Conservation (phyloP, 2,329 filamentous ascomycete genomes). For the Zelopaecilomyces penicillatus region DNA sequence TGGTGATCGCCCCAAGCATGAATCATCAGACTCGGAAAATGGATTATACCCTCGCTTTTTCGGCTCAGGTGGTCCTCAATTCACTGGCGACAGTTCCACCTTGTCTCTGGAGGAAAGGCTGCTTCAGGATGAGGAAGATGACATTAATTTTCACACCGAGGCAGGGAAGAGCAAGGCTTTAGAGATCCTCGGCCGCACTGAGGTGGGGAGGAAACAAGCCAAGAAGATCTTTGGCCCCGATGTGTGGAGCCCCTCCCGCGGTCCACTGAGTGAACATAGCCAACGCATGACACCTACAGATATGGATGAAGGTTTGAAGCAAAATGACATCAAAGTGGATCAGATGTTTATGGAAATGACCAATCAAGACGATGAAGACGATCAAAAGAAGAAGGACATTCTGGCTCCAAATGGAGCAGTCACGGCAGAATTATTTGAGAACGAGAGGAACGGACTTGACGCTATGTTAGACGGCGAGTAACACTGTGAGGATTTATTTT, state of each 20-base stretch:
- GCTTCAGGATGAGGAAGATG: conserved; percentile 38
- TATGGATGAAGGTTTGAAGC: conserved; percentile 23
- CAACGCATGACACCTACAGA: conserved; percentile 19
- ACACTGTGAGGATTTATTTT: not conserved
- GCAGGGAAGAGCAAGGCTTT: conserved; percentile 42
- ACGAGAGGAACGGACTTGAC: conserved; percentile 38
- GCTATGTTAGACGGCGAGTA: conserved; percentile 37
- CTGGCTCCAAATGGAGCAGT: conserved; percentile 21
- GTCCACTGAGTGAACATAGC: conserved; percentile 19
- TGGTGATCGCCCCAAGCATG: conserved; percentile 23
- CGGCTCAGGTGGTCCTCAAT: conserved; percentile 31
- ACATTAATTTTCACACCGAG: conserved; percentile 36
- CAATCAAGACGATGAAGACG: conserved; percentile 43
- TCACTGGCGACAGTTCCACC: conserved; percentile 31
- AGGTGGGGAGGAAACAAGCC: conserved; percentile 40
- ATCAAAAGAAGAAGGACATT: conserved; percentile 27
- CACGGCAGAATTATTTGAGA: conserved; percentile 36
- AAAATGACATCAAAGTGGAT: conserved; percentile 41
- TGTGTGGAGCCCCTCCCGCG: conserved; percentile 32
- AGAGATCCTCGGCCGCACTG: conserved; percentile 43
- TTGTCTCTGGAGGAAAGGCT: conserved; percentile 43
- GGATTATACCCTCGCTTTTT: conserved; percentile 37
- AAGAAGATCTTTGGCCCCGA: conserved; percentile 43
- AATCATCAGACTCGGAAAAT: conserved; percentile 32
- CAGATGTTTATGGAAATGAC: conserved; percentile 50